These are phyloP conservation scores for Kodamaea derodonti DNA, from an alignment of 1,139 yeast genomes.

Conservation along the genomic window DNA sequence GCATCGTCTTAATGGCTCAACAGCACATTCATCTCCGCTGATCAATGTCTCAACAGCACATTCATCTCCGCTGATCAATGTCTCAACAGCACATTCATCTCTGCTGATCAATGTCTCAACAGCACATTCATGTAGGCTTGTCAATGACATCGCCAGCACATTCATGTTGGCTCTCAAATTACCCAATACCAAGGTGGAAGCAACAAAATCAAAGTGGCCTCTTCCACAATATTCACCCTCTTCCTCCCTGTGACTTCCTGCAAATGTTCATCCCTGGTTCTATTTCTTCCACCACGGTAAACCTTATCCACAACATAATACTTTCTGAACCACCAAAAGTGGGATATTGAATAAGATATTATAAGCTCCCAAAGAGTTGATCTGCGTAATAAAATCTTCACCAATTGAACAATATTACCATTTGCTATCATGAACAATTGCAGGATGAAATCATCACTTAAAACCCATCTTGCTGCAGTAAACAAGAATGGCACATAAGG, in stretches of 20 bases:
- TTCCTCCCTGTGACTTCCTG: conserved; percentile 1
- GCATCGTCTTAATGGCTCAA: too few relatives aligned
- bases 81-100: too few relatives aligned
- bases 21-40: too few relatives aligned
- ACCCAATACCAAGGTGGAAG: conserved; percentile 42
- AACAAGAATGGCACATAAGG: conserved; percentile 26
- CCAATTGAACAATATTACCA: conserved; percentile 1
- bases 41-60: too few relatives aligned
- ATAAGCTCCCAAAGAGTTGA: background rate
- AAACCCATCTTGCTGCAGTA: conserved; percentile 15
- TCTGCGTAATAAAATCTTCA: conserved; percentile 1
- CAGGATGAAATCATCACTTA: conserved; percentile 1
- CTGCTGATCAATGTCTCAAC: too few relatives aligned
- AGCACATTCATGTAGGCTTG: too few relatives aligned
- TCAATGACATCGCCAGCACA: too few relatives aligned
- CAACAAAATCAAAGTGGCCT: conserved; percentile 14
- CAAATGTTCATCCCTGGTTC: conserved; percentile 7
- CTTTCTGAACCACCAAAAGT: conserved; percentile 38
- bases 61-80: too few relatives aligned
- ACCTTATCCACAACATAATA: conserved; percentile 14
- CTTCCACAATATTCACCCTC: conserved; percentile 13
- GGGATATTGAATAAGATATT: conserved; percentile 11
- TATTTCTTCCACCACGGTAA: conserved; percentile 1
- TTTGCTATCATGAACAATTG: background rate
- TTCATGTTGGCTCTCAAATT: too few relatives aligned